Percentiles rank a stretch among this genome's conserved stretches.
Conservation (phyloP, 73 alveolate species). For the Paramecium sonneborni region DNA sequence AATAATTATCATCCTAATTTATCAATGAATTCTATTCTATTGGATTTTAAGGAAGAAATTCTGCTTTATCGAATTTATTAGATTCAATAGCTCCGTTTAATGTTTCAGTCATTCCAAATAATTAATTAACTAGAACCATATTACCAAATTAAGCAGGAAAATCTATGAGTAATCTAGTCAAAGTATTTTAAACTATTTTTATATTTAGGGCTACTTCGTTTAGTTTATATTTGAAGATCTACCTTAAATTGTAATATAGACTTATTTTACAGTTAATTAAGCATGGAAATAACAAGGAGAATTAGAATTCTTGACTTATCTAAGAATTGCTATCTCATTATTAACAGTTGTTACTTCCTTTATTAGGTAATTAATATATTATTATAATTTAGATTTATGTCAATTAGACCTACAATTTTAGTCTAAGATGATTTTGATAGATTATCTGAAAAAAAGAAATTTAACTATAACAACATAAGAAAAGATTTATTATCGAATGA, state of each 20-base stretch:
- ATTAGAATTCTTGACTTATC: background rate
- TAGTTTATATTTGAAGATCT: constrained; percentile 9
- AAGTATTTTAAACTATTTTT: background rate
- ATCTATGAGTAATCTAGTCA: background rate
- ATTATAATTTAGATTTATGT: background rate
- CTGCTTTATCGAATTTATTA: constrained; percentile 35
- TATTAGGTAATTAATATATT: background rate
- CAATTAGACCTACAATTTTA: constrained; percentile 14
- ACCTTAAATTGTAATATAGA: background rate
- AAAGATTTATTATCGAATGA: background rate
- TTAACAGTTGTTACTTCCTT: background rate
- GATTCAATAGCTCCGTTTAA: constrained; percentile 61
- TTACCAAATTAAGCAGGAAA: constrained; percentile 37
- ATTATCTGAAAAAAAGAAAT: background rate
- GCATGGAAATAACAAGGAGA: background rate
- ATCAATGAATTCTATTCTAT: constrained; percentile 4
- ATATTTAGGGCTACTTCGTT: background rate
- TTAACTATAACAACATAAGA: background rate
- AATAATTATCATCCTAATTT: background rate
- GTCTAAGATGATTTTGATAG: background rate
- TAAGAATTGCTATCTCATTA: background rate
- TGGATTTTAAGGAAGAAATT: background rate
- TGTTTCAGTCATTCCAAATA: constrained; percentile 60
- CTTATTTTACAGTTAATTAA: background rate
- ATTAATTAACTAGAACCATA: constrained; percentile 31